Base-by-base conservation (phyloP, 1,284 basidiomycete species). In the Ustilago sp. region DNA sequence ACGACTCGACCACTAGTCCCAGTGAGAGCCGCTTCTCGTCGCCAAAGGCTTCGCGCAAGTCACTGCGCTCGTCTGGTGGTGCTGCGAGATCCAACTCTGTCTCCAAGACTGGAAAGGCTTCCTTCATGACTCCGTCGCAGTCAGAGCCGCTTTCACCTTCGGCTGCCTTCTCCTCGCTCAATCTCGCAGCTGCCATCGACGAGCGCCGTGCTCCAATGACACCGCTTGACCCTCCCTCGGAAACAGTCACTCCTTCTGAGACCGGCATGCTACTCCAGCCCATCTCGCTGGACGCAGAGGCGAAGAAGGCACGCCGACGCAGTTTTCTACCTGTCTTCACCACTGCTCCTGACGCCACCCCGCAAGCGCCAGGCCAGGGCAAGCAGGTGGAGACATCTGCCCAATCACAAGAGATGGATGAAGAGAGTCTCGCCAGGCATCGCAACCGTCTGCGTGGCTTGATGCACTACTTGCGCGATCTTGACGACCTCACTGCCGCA, bases 381-480 rank as follows among this genome's bases (percentile, higher is more conserved):
- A 47, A 35, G 58, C 8, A 8, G 12, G 19, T 31, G 15, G 9
- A 41, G 53, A 9, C 39, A 28, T 36, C 23, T 8, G 13, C 13
- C 39, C 12, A 56, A 13, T 45, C 58, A 7, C 59, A 61, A 38
- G 67, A 64, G 62, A 60, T 70, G 56, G 64, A 72, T 43, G 76
- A 75, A 23, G 72, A 75, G 38, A 70, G 64, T 48, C 59, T 68
- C 13, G 59, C 75, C 17, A 57, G 8, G 50, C 92, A 93, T 80
- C 90, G 90, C 78, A 89, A 91, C 52, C 93, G 93, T 31, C 88
- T 98, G 57, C 90, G 93, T 68, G 93, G 93, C 12, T 91, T 99
- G 45, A 95, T 98, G 92, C 92, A 93, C 17, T 98, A 98, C 87
- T 89, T 99, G 23, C 92, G 92, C 81, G 96, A 99, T 83, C 92